Evolutionary conservation across 1,139 yeast genomes (phyloP), one percentile per base, ranked within the genome.

Genomic region (Schizosaccharomyces versatilis): DNA sequence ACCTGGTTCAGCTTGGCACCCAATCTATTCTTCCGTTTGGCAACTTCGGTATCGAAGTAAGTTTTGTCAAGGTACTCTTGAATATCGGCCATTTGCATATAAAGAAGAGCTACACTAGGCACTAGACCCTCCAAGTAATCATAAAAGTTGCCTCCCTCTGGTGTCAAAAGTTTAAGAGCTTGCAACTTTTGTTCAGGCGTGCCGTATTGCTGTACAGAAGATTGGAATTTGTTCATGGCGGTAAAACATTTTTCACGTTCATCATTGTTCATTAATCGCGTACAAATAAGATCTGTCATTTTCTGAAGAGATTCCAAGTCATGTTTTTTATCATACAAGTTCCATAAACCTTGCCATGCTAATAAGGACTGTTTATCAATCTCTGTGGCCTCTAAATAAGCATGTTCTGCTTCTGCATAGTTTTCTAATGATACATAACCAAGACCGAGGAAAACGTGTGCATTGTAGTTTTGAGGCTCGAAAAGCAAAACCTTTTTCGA

Each of bases 301-400:
- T 66, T 60, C 36, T 77, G 59, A 9, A 70, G 64, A 36, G 68
- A 68, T 17, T 70, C 65, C 56, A 71, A 71, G 24, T 70, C 67
- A 2, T 70, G 69, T 52, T 75, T 65, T 6, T 75, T 70, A 1
- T 68, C 67, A 62, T 82, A 80, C 60, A 80, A 75, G 12, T 68
- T 63, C 59, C 78, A 68, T 58, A 80, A 72, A 0, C 96, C 97
- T 64, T 84, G 85, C 94, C 94, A 86, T 0, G 90, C 94, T 36
- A 76, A 65, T 1, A 78, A 59, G 55, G 79, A 77, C 0, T 70
- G 69, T 0, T 80, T 77, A 41, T 81, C 77, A 1, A 80, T 54
- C 2, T 66, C 63, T 1, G 77, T 73, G 0, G 95, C 95, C 48
- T 65, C 66, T 38, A 65, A 61, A 61, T 82, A 84, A 1, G 78